Conservation (phyloP, 1,284 basidiomycete genomes). For the Phlebopus sp. region DNA sequence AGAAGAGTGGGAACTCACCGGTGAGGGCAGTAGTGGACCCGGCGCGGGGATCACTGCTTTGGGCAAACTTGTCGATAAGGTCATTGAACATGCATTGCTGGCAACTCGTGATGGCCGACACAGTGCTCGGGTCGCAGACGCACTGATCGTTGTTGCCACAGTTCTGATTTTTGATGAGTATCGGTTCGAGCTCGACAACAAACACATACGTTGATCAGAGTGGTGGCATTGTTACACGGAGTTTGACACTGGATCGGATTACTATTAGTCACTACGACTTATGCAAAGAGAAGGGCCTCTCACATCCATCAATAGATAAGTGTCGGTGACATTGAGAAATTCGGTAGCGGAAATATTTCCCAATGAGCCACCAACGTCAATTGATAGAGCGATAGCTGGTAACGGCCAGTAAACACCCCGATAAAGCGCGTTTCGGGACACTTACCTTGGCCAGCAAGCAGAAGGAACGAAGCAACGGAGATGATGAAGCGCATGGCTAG, state of each 20-base stretch:
- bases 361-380: constrained; percentile 41
- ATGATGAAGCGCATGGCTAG: constrained; percentile 28
- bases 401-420: not conserved
- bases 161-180: constrained; percentile 12
- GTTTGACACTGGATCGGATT: constrained; percentile 43
- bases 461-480: constrained; percentile 32
- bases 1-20: constrained; percentile 36
- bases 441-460: constrained; percentile 57
- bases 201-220: constrained; percentile 39
- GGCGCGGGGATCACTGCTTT: constrained; percentile 45
- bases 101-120: constrained; percentile 43
- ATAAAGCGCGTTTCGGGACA: not conserved
- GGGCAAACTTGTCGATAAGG: constrained; percentile 49
- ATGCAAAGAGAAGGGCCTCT: constrained; percentile 16
- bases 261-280: not conserved
- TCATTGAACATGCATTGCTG: constrained; percentile 63
- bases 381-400: constrained; percentile 48
- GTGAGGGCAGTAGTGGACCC: constrained; percentile 54
- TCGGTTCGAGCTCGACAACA: not conserved
- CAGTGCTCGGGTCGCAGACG: constrained; percentile 46
- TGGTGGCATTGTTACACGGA: constrained; percentile 38
- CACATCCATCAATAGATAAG: constrained; percentile 39
- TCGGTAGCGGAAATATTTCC: constrained; percentile 41
- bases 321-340: constrained; percentile 45
- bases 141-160: constrained; percentile 41